Evolutionary conservation across 306 rosid species (phyloP), one percentile per base, ranked within the genome.

Genomic region (Clitoria ternatea): DNA sequence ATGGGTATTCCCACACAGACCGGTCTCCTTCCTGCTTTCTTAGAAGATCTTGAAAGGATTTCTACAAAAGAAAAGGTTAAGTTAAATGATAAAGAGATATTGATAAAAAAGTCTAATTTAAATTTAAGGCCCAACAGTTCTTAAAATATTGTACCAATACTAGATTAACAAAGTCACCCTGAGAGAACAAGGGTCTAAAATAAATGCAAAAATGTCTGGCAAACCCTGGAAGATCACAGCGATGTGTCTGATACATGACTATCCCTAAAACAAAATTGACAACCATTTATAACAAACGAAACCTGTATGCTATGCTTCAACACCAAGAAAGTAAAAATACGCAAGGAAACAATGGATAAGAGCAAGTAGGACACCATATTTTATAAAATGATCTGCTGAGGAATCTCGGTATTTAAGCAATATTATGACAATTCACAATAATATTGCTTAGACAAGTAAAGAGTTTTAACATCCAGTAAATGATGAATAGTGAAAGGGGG

Each of bases 1-100:
- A 94, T 59, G 99, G 99, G 82, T 94, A 94, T 78, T 94, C 99
- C 99, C 99, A 94, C 65, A 89, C 87, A 22, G 99, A 94, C 23
- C 99, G 87, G 59, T 94, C 92, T 64, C 99, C 99, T 86, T 86
- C 99, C 83, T 84, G 97, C 88, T 94, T 94, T 80, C 96, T 83
- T 63, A 94, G 87, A 44, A 94, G 99, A 81, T 86, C 92, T 84
- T 87, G 96, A 83, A 94, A 94, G 67, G 99, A 94, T 81, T 87
- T 91, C 99, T 94, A 66, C 80, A 84, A 73, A 84, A 73, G 52
- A 73, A 86, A 81, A 43, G 52, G 40, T 54, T 4, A 55, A 72
- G 70, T 37, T 79, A 32, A 55, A 15, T 35, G 20, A 43, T 47
- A 27, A 55, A 39, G 71, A 47, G 26, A 70, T 52, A 36, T 52